phyloP scores from a whole-genome alignment of 257 asterid species.

The Solanum pinnatisectum region DNA sequence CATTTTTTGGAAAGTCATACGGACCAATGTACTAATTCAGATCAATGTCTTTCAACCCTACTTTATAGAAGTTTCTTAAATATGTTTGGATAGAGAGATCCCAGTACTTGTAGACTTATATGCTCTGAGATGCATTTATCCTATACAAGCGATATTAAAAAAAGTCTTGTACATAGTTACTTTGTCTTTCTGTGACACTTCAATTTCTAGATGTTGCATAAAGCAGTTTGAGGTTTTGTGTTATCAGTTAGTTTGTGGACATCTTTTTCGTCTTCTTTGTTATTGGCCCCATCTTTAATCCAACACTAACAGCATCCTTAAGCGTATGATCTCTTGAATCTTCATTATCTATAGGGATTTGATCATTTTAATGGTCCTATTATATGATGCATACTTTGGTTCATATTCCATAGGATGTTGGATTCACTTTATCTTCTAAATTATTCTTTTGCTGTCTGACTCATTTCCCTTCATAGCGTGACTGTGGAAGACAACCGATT shows the following conservation, averaged over 20 bases:
- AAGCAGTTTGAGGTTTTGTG: background rate
- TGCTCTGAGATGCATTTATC: background rate
- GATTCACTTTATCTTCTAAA: constrained; percentile 2
- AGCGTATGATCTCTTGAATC: background rate
- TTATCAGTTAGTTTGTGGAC: background rate
- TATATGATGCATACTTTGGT: background rate
- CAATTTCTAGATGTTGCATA: background rate
- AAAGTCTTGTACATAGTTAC: background rate
- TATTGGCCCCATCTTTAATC: background rate
- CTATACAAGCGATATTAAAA: background rate
- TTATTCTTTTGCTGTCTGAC: constrained; percentile 1
- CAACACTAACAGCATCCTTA: background rate
- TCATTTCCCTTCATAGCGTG: constrained; percentile 50
- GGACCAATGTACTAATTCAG: background rate
- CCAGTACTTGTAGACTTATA: background rate
- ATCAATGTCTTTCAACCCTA: background rate
- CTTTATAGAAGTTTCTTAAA: background rate
- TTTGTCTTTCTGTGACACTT: background rate
- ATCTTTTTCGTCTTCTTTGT: background rate
- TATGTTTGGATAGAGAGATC: background rate
- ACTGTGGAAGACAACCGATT: constrained; percentile 80
- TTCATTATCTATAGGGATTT: background rate
- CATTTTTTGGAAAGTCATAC: background rate
- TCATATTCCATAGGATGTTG: background rate
- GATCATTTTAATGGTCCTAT: background rate